Evolutionary conservation across 345 rosid species (phyloP).

Genomic region (Populus davidiana): DNA sequence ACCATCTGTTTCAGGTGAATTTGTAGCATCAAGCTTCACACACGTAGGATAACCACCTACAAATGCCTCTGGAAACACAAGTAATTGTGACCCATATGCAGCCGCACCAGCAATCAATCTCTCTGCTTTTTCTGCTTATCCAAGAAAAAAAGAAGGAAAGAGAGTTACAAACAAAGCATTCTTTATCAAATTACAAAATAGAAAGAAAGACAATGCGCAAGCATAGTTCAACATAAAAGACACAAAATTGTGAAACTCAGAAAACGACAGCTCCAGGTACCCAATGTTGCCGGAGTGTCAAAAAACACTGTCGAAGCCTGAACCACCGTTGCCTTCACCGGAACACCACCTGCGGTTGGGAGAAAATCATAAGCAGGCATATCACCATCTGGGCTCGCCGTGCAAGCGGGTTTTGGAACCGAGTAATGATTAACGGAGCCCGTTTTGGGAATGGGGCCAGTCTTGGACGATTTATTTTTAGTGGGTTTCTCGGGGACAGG

Average conservation of each 20-base stretch:
- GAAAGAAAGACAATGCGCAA: too few relatives aligned
- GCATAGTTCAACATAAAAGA: too few relatives aligned
- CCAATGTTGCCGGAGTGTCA: slow-evolving; percentile 26
- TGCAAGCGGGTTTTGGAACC: slow-evolving; percentile 8
- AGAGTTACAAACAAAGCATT: neutral
- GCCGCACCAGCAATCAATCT: slow-evolving; percentile 18
- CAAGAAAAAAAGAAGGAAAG: neutral
- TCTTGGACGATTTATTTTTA: neutral
- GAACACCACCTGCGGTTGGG: neutral
- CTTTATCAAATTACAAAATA: neutral
- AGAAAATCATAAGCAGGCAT: neutral
- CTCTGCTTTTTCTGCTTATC: slow-evolving; percentile 25
- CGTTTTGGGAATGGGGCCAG: neutral
- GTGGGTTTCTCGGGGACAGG: neutral
- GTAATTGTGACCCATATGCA: slow-evolving; percentile 20
- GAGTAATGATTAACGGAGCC: neutral
- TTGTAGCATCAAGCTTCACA: neutral
- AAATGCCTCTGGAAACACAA: slow-evolving; percentile 32
- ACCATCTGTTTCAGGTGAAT: neutral
- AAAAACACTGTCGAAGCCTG: slow-evolving; percentile 23
- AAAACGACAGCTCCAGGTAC: neutral
- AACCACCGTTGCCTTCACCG: slow-evolving; percentile 21
- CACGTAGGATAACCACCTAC: slow-evolving; percentile 20
- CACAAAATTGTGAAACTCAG: neutral
- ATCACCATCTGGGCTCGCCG: neutral